Percentiles rank a stretch among this genome's conserved stretches.
phyloP scores from a whole-genome alignment of 2,329 filamentous ascomycete genomes.

The Allantophomopsis lycopodina region DNA sequence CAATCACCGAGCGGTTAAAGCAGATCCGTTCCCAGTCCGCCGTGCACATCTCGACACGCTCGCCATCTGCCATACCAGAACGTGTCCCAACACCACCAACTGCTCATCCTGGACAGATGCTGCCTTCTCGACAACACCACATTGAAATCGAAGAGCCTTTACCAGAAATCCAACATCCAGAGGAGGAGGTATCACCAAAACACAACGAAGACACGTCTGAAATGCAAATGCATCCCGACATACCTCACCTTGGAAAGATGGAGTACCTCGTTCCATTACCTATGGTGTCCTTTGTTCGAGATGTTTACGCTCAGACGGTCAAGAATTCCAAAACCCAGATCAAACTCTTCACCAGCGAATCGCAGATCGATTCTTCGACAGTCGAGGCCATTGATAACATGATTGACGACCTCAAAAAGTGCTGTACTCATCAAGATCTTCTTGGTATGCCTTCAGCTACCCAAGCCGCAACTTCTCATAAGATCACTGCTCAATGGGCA shows the following conservation, averaged over 20 bases:
- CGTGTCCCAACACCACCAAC: not conserved
- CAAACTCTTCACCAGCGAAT: slow-evolving; percentile 27
- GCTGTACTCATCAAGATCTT: slow-evolving; percentile 44
- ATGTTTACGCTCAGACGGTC: slow-evolving; percentile 36
- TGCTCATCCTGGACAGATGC: not conserved
- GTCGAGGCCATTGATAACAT: slow-evolving; percentile 34
- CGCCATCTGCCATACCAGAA: not conserved
- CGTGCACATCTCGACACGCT: not conserved
- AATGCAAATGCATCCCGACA: too few relatives aligned
- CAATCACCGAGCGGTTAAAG: not conserved
- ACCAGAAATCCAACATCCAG: not conserved
- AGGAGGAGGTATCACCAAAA: too few relatives aligned
- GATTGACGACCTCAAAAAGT: slow-evolving; percentile 33
- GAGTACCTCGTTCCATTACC: slow-evolving; percentile 42
- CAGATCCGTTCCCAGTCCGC: not conserved
- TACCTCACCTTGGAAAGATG: slow-evolving; percentile 9
- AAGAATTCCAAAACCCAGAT: slow-evolving; percentile 27
- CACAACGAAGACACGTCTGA: too few relatives aligned
- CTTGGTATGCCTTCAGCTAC: slow-evolving; percentile 27
- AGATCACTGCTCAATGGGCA: slow-evolving; percentile 34
- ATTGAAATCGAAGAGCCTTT: not conserved
- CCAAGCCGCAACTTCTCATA: slow-evolving; percentile 22
- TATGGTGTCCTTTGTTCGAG: slow-evolving; percentile 36
- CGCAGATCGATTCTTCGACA: slow-evolving; percentile 24
- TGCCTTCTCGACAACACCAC: not conserved